Evolutionary conservation across 2,329 filamentous ascomycete species (phyloP).

Genomic region (Verticillium klebahnii): DNA sequence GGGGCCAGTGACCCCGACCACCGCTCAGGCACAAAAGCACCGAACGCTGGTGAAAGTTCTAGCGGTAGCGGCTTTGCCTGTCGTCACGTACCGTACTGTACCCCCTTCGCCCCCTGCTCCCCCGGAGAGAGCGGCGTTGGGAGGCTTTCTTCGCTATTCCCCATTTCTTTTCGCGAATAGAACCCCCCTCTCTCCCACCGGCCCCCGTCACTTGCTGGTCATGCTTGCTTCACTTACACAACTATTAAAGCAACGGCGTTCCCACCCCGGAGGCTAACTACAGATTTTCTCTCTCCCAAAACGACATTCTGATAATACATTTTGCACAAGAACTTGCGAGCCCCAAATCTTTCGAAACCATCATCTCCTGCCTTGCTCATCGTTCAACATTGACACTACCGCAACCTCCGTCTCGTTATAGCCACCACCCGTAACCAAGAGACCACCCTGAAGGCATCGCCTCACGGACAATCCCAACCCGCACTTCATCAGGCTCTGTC

Average conservation of each 20-base stretch:
- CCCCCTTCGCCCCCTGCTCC: constrained; percentile 7
- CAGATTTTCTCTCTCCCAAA: background rate
- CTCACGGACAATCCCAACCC: background rate
- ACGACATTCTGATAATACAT: background rate
- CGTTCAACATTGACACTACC: background rate
- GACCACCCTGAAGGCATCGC: background rate
- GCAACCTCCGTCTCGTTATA: background rate
- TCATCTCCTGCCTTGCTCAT: background rate
- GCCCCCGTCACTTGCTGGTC: background rate
- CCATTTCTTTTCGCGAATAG: constrained; percentile 3
- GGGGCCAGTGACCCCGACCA: background rate
- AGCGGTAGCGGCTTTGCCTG: background rate
- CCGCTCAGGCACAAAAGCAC: background rate
- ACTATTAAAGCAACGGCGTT: background rate
- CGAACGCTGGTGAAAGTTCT: background rate
- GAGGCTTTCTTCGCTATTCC: background rate
- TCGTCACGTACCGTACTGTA: background rate
- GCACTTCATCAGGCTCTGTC: background rate
- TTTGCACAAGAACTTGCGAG: background rate
- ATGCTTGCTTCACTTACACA: background rate
- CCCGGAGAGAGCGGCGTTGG: background rate
- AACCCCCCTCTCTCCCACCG: background rate
- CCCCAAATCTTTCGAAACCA: background rate
- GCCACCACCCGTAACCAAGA: background rate
- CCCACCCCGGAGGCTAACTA: background rate